Evolutionary conservation across 148 eudicot species (phyloP).

Genomic region (Rhododendron ovatum): DNA sequence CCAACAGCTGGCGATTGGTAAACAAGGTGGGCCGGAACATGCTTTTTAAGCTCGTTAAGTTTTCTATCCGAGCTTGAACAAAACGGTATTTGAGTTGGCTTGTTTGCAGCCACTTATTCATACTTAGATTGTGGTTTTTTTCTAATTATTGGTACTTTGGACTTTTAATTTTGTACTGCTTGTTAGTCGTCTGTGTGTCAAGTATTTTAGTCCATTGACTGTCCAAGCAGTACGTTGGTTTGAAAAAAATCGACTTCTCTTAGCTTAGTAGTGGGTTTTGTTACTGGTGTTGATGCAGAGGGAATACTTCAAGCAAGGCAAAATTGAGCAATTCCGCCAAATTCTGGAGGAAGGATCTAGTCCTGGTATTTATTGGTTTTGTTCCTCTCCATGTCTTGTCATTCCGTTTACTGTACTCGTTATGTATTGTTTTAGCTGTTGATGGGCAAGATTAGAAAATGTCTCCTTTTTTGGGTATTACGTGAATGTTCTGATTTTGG

Average conservation of each 20-base stretch:
- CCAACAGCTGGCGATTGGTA: background rate
- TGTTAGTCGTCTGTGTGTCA: background rate
- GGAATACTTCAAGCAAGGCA: conserved; percentile 97
- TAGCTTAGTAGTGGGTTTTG: background rate
- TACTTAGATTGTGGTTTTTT: background rate
- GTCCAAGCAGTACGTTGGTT: background rate
- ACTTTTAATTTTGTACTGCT: background rate
- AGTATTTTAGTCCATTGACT: background rate
- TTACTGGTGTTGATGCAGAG: conserved; percentile 51
- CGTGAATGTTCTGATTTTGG: conserved; percentile 5
- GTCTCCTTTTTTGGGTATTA: background rate
- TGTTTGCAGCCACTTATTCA: background rate
- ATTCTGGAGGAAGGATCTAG: conserved; percentile 95
- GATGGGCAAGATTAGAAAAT: background rate
- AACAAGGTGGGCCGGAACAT: background rate
- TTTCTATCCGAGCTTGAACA: background rate
- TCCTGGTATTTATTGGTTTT: conserved; percentile 41
- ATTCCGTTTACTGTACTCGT: background rate
- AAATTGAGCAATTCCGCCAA: conserved; percentile 73
- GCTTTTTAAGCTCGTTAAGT: background rate
- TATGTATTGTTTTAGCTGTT: background rate
- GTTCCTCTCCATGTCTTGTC: background rate
- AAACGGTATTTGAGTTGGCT: background rate
- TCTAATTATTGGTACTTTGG: background rate
- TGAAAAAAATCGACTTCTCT: background rate